A percentile compares a stretch with the other conserved stretches of the same genome.
phyloP scores from a whole-genome alignment of 2,329 filamentous ascomycete species.

The Gyromitra esculenta region DNA sequence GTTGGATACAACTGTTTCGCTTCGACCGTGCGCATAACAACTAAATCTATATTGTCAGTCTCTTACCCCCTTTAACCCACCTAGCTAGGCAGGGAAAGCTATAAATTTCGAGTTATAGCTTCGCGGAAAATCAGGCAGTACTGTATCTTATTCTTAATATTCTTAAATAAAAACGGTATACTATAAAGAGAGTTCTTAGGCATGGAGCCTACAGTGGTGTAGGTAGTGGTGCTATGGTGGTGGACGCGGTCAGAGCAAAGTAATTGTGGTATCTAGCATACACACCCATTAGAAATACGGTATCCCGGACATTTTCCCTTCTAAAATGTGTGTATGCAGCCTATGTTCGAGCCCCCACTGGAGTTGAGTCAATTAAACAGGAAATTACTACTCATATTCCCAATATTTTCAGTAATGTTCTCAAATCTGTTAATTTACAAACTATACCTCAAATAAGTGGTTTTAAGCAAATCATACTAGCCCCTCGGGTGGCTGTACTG shows the following conservation, averaged over 20 bases:
- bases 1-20: too few species aligned
- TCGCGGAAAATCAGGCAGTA: neutral
- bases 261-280: neutral
- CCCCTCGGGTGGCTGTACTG: too few species aligned
- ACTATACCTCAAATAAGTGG: too few species aligned
- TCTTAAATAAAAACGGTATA: neutral
- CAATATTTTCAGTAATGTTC: too few species aligned
- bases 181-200: constrained; percentile 3
- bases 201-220: neutral
- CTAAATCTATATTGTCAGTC: neutral
- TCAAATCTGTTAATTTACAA: too few species aligned
- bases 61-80: neutral
- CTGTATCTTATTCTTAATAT: neutral
- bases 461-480: too few species aligned
- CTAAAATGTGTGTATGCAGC: too few species aligned
- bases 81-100: neutral
- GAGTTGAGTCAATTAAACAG: too few species aligned
- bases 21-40: too few species aligned
- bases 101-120: neutral
- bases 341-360: too few species aligned
- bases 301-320: neutral
- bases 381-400: too few species aligned
- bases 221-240: neutral
- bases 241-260: neutral
- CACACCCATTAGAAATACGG: neutral